These are phyloP conservation scores for Aschersonia sp. DNA, from an alignment of 2,329 filamentous ascomycete genomes.

Conservation along the genomic window DNA sequence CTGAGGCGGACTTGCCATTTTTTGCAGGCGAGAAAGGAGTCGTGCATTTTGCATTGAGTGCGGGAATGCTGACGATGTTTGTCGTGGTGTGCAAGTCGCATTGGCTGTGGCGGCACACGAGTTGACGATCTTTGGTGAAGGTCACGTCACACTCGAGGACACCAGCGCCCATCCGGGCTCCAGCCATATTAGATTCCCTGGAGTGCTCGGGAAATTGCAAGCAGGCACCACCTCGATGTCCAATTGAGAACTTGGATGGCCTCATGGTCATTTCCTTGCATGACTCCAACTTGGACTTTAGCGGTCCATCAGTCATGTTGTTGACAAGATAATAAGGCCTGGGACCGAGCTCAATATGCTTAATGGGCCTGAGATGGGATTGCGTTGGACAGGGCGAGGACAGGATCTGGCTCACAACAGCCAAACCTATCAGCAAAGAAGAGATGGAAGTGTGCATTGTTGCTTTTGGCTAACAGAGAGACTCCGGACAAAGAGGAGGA, in stretches of 20 bases:
- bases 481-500: background rate
- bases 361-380: conserved; percentile 20
- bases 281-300: conserved; percentile 44
- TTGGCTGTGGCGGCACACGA: conserved; percentile 55
- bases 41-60: conserved; percentile 50
- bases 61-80: conserved; percentile 47
- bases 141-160: conserved; percentile 54
- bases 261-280: conserved; percentile 41
- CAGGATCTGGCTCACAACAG: conserved; percentile 11
- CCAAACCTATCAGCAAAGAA: conserved; percentile 16
- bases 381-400: conserved; percentile 12
- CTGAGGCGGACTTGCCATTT: conserved; percentile 35
- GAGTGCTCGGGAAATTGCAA: conserved; percentile 53
- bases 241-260: conserved; percentile 41
- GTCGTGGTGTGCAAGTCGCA: conserved; percentile 57
- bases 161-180: conserved; percentile 52
- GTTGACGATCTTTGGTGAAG: conserved; percentile 48
- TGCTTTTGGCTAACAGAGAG: background rate
- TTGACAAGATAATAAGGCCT: conserved; percentile 51
- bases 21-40: conserved; percentile 42
- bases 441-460: conserved; percentile 17
- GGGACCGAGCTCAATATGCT: conserved; percentile 43
- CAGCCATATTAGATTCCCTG: conserved; percentile 41
- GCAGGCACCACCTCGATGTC: conserved; percentile 46
- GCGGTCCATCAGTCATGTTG: conserved; percentile 42